A percentile compares a stretch with the other conserved stretches of the same genome.
These are phyloP conservation scores for Fusarium sp. DNA, from an alignment of 2,329 filamentous ascomycete species.

Conservation along the genomic window DNA sequence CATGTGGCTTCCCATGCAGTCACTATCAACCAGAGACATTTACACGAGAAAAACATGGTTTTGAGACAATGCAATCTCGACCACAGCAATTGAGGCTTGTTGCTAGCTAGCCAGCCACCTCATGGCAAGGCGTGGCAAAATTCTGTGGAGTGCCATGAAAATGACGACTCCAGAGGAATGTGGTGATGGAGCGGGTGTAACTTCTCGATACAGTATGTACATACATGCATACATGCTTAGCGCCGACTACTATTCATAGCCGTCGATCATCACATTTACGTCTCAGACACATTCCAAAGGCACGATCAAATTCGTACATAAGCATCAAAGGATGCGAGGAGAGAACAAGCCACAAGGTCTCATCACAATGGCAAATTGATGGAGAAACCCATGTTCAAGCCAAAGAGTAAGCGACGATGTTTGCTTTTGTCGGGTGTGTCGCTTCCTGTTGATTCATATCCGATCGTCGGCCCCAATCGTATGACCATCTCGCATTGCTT, in stretches of 20 bases:
- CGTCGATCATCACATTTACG: constrained; percentile 23
- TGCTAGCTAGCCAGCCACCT: constrained; percentile 26
- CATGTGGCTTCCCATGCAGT: constrained; percentile 35
- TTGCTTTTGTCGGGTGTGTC: constrained; percentile 22
- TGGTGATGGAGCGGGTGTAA: constrained; percentile 27
- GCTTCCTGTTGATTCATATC: constrained; percentile 19
- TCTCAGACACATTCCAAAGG: constrained; percentile 12
- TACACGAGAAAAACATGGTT: constrained; percentile 32
- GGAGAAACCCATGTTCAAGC: constrained; percentile 11
- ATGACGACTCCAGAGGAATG: constrained; percentile 24
- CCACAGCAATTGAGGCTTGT: background rate
- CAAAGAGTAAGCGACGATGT: constrained; percentile 10
- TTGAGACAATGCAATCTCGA: constrained; percentile 34
- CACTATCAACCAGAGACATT: constrained; percentile 13
- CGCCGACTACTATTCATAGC: constrained; percentile 36
- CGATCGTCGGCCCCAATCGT: constrained; percentile 20
- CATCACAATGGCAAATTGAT: constrained; percentile 10
- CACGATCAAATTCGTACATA: constrained; percentile 1
- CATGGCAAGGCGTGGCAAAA: constrained; percentile 33
- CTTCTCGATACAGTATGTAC: constrained; percentile 17
- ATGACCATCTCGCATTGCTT: constrained; percentile 36
- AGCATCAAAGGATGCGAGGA: constrained; percentile 1
- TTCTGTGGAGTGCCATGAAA: constrained; percentile 13
- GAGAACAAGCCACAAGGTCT: constrained; percentile 35
- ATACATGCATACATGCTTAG: constrained; percentile 19